Base-by-base conservation (phyloP, 1,139 yeast genomes). In the Lodderomyces jiufengensis region DNA sequence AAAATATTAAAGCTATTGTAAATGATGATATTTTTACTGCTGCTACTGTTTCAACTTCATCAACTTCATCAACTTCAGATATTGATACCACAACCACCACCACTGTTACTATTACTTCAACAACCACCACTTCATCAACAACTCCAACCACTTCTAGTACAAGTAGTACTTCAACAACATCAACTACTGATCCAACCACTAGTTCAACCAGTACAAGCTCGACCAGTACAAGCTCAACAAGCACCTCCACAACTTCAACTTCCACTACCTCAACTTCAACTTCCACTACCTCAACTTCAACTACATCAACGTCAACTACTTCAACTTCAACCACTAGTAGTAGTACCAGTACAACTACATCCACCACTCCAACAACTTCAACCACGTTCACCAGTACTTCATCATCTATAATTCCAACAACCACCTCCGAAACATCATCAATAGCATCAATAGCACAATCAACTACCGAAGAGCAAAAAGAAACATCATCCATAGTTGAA, bases 1-100 rank as follows among this genome's bases (percentile, higher is more conserved):
- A 49, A 24, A 64, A 62, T 11, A 61, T 77, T 63, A 73, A 75
- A 52, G 46, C 50, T 24, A 47, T 51, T 25, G 45, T 51, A 27
- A 36, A 26, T n/a, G 16, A 12, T 18, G 26, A 13, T 10, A 24
- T 25, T 10, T 21, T 26, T 11, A 24, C 32, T 5, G 37, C 34
- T 32, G 44, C 38, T 8, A 20, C n/a, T 11, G 25, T 28, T 11
- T 23, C 45, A 15, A 18, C 39, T 8, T 31, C 36, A 12, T 24
- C 41, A 15, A 26, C 41, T 3, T 24, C 36, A 7, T 14, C 44
- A 4, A 33, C 49, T 11, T 33, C 41, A 11, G 28, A 40, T 13
- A 33, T 39, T 11, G 27, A 40, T 5, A 30, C 37, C 5, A 27
- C 43, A 18, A 29, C 41, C 13, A 32, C 40, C 11, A 26, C 38